These are phyloP conservation scores for Hortiboletus flavorubellus DNA, from an alignment of 768 basidiomycete genomes.

Conservation along the genomic window DNA sequence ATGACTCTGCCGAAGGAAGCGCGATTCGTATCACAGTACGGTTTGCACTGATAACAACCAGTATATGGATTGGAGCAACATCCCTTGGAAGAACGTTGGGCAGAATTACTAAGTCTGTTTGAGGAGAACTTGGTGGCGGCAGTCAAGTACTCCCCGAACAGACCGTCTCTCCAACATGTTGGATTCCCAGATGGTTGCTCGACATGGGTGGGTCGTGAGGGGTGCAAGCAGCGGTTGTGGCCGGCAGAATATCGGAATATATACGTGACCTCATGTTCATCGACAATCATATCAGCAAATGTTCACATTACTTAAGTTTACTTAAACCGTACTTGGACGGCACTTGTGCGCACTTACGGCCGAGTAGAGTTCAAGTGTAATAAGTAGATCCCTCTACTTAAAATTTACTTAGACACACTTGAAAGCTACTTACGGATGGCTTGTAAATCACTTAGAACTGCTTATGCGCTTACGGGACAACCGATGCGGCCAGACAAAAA, in stretches of 20 bases:
- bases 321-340: too few species aligned
- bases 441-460: too few species aligned
- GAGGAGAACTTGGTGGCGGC: background rate
- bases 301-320: too few species aligned
- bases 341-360: too few species aligned
- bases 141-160: slow-evolving; percentile 10
- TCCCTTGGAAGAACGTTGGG: background rate
- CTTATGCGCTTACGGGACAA: too few species aligned
- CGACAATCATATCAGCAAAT: too few species aligned
- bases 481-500: too few species aligned
- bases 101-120: slow-evolving; percentile 3
- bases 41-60: background rate
- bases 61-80: too few species aligned
- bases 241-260: background rate
- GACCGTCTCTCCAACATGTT: background rate
- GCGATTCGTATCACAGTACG: background rate
- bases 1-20: background rate
- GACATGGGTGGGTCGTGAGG: background rate
- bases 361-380: too few species aligned
- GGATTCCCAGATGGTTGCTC: background rate
- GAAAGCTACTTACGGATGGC: too few species aligned
- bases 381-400: too few species aligned
- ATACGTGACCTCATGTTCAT: background rate
- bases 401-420: too few species aligned
- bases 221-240: background rate